These are phyloP conservation scores for Boletus coccyginus DNA, from an alignment of 768 basidiomycete species.

Conservation along the genomic window DNA sequence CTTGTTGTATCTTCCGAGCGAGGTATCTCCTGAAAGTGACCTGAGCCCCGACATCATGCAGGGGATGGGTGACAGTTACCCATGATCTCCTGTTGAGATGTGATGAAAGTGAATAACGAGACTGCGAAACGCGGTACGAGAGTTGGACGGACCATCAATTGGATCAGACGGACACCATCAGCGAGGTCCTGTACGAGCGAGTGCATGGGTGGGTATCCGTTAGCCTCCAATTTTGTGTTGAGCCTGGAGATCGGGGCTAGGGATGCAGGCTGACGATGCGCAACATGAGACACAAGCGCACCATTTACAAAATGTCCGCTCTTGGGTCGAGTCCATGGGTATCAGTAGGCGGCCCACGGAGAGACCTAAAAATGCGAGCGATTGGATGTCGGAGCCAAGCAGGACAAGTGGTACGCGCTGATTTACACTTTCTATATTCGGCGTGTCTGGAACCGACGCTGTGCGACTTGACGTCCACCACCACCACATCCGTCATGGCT, in stretches of 20 bases:
- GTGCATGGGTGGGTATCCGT: slow-evolving; percentile 83
- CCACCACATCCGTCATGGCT: slow-evolving; percentile 38
- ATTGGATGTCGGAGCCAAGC: background rate
- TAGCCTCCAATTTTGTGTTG: slow-evolving; percentile 88
- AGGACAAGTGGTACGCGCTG: slow-evolving; percentile 11
- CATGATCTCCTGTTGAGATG: slow-evolving; percentile 83
- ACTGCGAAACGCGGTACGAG: background rate
- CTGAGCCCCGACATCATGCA: slow-evolving; percentile 7
- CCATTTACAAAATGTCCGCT: slow-evolving; percentile 93
- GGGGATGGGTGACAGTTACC: slow-evolving; percentile 42
- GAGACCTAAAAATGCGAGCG: background rate
- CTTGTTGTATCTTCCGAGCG: slow-evolving; percentile 93
- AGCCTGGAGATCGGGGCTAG: slow-evolving; percentile 55
- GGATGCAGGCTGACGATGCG: background rate
- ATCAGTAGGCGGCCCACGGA: background rate
- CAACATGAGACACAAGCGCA: slow-evolving; percentile 28
- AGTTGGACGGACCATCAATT: slow-evolving; percentile 70
- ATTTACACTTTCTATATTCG: slow-evolving; percentile 12
- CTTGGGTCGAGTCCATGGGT: slow-evolving; percentile 46
- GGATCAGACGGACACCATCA: slow-evolving; percentile 93
- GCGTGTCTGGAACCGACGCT: background rate
- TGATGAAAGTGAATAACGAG: background rate
- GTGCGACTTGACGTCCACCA: slow-evolving; percentile 31
- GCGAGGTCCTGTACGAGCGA: slow-evolving; percentile 89
- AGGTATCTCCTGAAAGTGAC: slow-evolving; percentile 63